A percentile compares a stretch with the other conserved stretches of the same genome.
Conservation (phyloP, 2,329 filamentous ascomycete genomes). For the Diaporthe amygdali region DNA sequence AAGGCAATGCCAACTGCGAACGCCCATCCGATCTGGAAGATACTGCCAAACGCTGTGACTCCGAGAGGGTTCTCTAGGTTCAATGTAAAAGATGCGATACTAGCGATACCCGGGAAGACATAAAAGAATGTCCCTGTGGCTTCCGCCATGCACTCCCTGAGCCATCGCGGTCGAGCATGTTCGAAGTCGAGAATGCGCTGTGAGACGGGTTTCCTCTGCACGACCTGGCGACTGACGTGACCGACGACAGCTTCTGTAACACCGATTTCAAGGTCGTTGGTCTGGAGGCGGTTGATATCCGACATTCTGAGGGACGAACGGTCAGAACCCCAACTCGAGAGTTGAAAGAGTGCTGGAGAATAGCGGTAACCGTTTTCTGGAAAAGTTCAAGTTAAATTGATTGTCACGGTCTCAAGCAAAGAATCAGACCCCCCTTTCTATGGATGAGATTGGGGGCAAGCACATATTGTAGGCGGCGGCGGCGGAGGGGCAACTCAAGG, state of each 20-base stretch:
- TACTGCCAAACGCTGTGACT: slow-evolving; percentile 43
- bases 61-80: slow-evolving; percentile 45
- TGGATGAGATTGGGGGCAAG: neutral
- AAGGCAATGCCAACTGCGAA: slow-evolving; percentile 64
- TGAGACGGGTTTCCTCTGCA: slow-evolving; percentile 54
- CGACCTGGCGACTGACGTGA: slow-evolving; percentile 55
- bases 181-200: slow-evolving; percentile 61
- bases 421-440: too few species aligned
- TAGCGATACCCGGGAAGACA: slow-evolving; percentile 59
- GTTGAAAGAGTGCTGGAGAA: neutral
- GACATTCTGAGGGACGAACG: neutral
- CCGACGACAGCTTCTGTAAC: slow-evolving; percentile 57
- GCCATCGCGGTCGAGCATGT: slow-evolving; percentile 54
- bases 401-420: neutral
- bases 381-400: neutral
- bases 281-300: slow-evolving; percentile 19
- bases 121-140: slow-evolving; percentile 64
- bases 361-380: neutral
- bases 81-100: slow-evolving; percentile 55
- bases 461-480: neutral
- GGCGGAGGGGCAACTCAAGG: neutral
- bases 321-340: too few species aligned
- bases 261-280: slow-evolving; percentile 49
- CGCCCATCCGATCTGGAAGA: slow-evolving; percentile 61
- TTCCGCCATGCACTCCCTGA: slow-evolving; percentile 61